A percentile compares a stretch with the other conserved stretches of the same genome.
Evolutionary conservation across 1,284 basidiomycete species (phyloP).

Genomic region (Cystobasidiaceae sp.): DNA sequence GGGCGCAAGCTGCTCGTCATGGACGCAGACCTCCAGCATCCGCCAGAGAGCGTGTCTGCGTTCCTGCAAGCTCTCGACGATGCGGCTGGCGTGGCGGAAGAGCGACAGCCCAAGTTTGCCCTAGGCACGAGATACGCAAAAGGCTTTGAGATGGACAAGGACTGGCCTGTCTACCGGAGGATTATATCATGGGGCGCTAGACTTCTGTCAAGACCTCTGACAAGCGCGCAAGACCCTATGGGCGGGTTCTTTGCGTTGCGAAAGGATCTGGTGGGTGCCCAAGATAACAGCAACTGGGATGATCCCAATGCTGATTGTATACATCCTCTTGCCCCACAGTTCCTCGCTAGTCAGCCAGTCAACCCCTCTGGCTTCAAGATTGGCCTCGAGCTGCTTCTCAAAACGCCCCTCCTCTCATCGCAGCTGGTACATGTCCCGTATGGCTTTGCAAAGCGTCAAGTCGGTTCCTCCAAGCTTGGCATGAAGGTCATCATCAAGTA

Average conservation of each 20-base stretch:
- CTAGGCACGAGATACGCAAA: conserved; percentile 52
- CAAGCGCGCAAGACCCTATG: conserved; percentile 52
- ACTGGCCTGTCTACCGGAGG: conserved; percentile 52
- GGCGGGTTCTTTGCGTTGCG: conserved; percentile 52
- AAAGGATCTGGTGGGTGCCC: conserved; percentile 47
- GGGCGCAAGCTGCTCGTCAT: conserved; percentile 52
- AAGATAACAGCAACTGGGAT: not conserved
- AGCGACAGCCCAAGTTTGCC: conserved; percentile 43
- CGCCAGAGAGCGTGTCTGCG: conserved; percentile 49
- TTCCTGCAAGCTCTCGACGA: conserved; percentile 49
- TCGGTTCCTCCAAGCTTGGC: conserved; percentile 39
- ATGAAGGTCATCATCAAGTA: conserved; percentile 41
- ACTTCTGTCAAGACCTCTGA: conserved; percentile 50
- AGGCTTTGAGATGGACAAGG: conserved; percentile 51
- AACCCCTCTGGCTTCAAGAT: conserved; percentile 42
- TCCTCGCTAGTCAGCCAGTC: conserved; percentile 36
- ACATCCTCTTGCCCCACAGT: conserved; percentile 24
- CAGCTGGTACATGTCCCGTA: conserved; percentile 38
- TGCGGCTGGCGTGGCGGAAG: conserved; percentile 47
- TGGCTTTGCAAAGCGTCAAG: conserved; percentile 37
- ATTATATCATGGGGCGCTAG: conserved; percentile 52
- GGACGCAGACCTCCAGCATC: conserved; percentile 54
- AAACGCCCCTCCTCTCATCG: conserved; percentile 31
- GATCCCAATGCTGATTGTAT: not conserved
- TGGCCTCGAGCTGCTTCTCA: conserved; percentile 41